A percentile compares a stretch with the other conserved stretches of the same genome.
Evolutionary conservation across 2,329 filamentous ascomycete species (phyloP).

Genomic region (Tolypocladium sp.): DNA sequence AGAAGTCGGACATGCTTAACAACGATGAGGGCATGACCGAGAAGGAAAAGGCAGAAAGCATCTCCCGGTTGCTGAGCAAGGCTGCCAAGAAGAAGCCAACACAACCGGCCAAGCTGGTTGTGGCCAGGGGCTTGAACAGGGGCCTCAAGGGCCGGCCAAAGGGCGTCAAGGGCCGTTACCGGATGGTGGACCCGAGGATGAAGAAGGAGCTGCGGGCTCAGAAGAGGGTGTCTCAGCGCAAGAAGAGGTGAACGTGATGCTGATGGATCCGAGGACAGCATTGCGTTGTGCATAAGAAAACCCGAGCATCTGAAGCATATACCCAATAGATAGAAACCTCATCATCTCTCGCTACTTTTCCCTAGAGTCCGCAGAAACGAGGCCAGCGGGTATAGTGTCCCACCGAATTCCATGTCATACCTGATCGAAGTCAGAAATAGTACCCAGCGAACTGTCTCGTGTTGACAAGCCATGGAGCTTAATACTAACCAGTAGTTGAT

Average conservation of each 20-base stretch:
- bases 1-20: constrained; percentile 86
- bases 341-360: background rate
- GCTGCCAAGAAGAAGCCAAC: constrained; percentile 81
- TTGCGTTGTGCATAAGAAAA: background rate
- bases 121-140: constrained; percentile 75
- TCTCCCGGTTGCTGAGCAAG: constrained; percentile 71
- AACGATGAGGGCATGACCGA: constrained; percentile 91
- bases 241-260: constrained; percentile 18
- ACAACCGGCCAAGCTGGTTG: constrained; percentile 76
- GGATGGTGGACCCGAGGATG: constrained; percentile 90
- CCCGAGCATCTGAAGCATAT: background rate
- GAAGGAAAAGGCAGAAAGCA: constrained; percentile 86
- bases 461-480: background rate
- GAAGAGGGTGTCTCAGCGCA: constrained; percentile 70
- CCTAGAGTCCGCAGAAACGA: constrained; percentile 41
- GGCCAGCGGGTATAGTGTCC: constrained; percentile 54
- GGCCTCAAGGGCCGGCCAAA: constrained; percentile 79
- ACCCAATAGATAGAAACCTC: background rate
- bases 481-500: constrained; percentile 67
- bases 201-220: constrained; percentile 92
- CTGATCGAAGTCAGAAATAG: constrained; percentile 23
- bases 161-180: constrained; percentile 92
- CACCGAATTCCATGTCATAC: constrained; percentile 74
- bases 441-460: background rate
- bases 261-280: background rate